Evolutionary conservation across 108 stramenopile species (phyloP), one percentile per base, ranked within the genome.

Genomic region (Mediolabrus comicus): DNA sequence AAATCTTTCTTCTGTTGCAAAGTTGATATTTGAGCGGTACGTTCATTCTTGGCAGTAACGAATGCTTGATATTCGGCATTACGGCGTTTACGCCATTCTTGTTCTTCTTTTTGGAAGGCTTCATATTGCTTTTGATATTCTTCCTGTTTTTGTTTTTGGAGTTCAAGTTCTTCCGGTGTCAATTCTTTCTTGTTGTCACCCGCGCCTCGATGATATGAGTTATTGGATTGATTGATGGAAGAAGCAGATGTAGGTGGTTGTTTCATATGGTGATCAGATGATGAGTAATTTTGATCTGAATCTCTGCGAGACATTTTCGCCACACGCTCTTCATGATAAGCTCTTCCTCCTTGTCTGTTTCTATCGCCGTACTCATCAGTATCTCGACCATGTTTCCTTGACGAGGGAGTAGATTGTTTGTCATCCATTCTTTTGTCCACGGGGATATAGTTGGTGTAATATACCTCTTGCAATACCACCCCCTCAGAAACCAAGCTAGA

Each of bases 1-100:
- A 75, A 53, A 43, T 60, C 57, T 1, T 41, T 51, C 33, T 75
- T 75, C 67, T 67, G 66, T 59, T 67, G 56, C 2, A 75, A 28
- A 29, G 65, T 75, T 28, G 74, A 67, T 38, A 67, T 52, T 54
- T 67, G 65, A 6, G 51, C 1, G 4, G 66, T 14, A 2, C 56
- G 59, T 36, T 58, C 52, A 13, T 43, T 57, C 53, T 62, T 61
- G 3, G 61, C 14, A 14, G 34, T 33, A 19, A 35, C 17, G 46
- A 41, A 59, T 12, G 54, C 13, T 24, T 58, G 57, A 25, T 69
- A 69, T 69, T 69, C 68, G 29, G 58, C 38, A 35, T 65, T 41
- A 17, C 72, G 72, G 36, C 64, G 72, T 41, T 53, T 24, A 5
- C 53, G 49, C 61, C 71, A 72, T 28, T 38, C 51, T 35, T 17